A percentile compares a stretch with the other conserved stretches of the same genome.
phyloP scores from a whole-genome alignment of 2,329 filamentous ascomycete species.

The Stagonosporopsis vannaccii region DNA sequence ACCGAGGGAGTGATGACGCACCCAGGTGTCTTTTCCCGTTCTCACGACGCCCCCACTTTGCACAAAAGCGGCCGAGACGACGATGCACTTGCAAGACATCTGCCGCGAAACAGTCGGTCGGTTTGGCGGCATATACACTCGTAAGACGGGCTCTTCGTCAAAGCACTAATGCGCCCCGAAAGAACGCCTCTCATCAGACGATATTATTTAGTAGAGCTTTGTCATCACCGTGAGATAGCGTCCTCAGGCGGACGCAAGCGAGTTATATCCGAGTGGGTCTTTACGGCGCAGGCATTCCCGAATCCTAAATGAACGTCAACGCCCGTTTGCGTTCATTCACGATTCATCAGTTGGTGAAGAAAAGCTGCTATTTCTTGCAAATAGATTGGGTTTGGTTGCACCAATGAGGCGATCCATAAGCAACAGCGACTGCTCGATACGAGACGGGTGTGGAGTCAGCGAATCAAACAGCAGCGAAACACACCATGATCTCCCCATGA shows the following conservation, averaged over 20 bases:
- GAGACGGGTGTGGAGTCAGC: conserved; percentile 11
- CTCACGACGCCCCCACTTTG: conserved; percentile 3
- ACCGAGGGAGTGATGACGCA: conserved; percentile 7
- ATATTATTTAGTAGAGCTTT: conserved; percentile 4
- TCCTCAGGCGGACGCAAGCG: conserved; percentile 7
- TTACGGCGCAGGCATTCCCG: not conserved
- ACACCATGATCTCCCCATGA: conserved; percentile 7
- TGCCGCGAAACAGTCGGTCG: not conserved
- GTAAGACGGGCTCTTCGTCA: not conserved
- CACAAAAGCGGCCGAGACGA: conserved; percentile 2
- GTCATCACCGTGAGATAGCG: conserved; percentile 13
- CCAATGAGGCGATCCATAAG: conserved; percentile 4
- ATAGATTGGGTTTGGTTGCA: not conserved
- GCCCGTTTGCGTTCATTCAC: not conserved
- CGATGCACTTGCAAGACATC: not conserved
- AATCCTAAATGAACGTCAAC: conserved; percentile 11
- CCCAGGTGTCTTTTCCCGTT: conserved; percentile 4
- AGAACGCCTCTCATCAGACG: not conserved
- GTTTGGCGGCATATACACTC: not conserved
- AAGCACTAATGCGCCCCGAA: not conserved
- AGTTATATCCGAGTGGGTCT: conserved; percentile 23
- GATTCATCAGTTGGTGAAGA: not conserved
- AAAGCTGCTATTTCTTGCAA: not conserved
- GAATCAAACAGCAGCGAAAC: conserved; percentile 26
- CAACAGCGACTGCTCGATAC: conserved; percentile 15